phyloP scores from a whole-genome alignment of 495 filamentous ascomycete genomes.

The Recurvomyces mirabilis region DNA sequence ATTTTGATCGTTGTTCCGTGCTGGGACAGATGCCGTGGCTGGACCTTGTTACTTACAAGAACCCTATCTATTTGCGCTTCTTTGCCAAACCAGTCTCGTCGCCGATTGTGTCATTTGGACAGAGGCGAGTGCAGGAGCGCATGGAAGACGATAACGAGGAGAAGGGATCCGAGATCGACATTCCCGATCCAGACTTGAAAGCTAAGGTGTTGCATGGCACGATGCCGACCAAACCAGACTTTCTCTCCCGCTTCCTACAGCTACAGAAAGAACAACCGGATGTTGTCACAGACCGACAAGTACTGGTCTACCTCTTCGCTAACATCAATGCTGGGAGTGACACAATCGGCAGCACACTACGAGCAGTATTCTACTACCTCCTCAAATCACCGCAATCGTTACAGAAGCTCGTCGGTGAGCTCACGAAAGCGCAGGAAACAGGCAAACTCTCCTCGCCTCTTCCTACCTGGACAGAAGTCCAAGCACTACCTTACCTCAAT shows the following conservation, averaged over 20 bases:
- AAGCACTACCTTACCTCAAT: slow-evolving; percentile 32
- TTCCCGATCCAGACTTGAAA: slow-evolving; percentile 6
- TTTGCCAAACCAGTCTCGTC: slow-evolving; percentile 10
- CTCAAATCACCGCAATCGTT: slow-evolving; percentile 13
- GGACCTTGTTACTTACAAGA: slow-evolving; percentile 16
- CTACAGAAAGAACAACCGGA: slow-evolving; percentile 19
- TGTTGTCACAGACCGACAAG: slow-evolving; percentile 8
- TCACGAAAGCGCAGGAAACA: slow-evolving; percentile 15
- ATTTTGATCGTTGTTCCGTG: slow-evolving; percentile 11
- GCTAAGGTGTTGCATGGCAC: slow-evolving; percentile 15
- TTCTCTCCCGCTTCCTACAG: slow-evolving; percentile 19
- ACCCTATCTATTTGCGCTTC: slow-evolving; percentile 14
- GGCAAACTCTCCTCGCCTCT: slow-evolving; percentile 22
- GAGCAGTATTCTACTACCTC: slow-evolving; percentile 21
- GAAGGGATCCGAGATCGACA: neutral
- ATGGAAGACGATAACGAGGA: slow-evolving; percentile 9
- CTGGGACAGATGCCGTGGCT: slow-evolving; percentile 19
- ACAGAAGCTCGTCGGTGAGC: slow-evolving; percentile 8
- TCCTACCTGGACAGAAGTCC: slow-evolving; percentile 28
- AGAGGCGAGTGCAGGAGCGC: slow-evolving; percentile 12
- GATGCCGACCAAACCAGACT: slow-evolving; percentile 18
- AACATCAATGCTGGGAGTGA: slow-evolving; percentile 22
- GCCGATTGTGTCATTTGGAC: slow-evolving; percentile 11
- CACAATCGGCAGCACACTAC: slow-evolving; percentile 13
- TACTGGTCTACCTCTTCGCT: slow-evolving; percentile 14